Base-by-base conservation (phyloP, 2,329 filamentous ascomycete genomes). In the Ophiocordyceps camponoti-saundersi region DNA sequence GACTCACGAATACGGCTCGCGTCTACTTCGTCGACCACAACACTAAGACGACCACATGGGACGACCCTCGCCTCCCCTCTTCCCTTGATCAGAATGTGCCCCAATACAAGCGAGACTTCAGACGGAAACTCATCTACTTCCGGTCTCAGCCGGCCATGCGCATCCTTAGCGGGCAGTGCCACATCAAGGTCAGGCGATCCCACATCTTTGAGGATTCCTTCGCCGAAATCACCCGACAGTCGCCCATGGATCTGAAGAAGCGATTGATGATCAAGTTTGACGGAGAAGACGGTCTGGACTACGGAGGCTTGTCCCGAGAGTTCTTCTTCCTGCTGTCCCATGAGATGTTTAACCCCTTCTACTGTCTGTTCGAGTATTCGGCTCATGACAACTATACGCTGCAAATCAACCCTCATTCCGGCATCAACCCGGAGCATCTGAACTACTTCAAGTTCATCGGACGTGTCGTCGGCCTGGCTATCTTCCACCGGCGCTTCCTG, bases 371-470 rank as follows among this genome's bases (percentile, higher is more conserved):
- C 71, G 92, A 98, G 68, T 98, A 98, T 66, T 96, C 92, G 23
- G 92, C 92, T 39, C 92, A 98, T 71, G 92, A 98, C 78, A 98
- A 98, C 70, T 98, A 98, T 69, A 98, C 92, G 29, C 82, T 98
- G 47, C 92, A 98, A 68, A 98, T 98, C 71, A 98, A 98, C 69
- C 92, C 92, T 43, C 92, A 98, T 65, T 98, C 92, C 20, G 92
- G 92, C 53, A 96, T 98, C 67, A 98, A 98, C 66, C 92, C 92
- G 1, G 92, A 98, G 67, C 92, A 98, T 77, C 72, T 98, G 58
- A 96, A 95, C 64, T 98, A 96, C 70, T 98, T 98, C 79, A 96
- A 95, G 66, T 98, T 98, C 61, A 98, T 98, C 59, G 92, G 92
- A 44, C 86, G 92, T 50, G 92, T 98, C 26, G 92, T 98, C 49